A percentile compares a stretch with the other conserved stretches of the same genome.
Evolutionary conservation across 2,329 filamentous ascomycete genomes (phyloP).

Genomic region (Neopestalotiopsis clavispora): DNA sequence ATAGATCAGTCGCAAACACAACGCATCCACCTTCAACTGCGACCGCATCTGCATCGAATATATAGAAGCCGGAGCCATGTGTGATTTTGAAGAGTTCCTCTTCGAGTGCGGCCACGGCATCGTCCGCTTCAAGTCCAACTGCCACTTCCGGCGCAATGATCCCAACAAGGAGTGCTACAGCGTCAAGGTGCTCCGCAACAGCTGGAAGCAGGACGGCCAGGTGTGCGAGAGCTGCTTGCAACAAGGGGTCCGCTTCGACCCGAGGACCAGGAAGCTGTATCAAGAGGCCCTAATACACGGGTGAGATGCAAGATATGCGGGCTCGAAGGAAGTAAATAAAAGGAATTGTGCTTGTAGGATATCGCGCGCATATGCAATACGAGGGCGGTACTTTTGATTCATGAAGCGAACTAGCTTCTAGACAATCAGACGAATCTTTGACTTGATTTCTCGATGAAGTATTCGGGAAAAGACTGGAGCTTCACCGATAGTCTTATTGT

Average conservation of each 20-base stretch:
- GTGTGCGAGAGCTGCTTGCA: conserved; percentile 55
- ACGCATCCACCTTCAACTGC: neutral
- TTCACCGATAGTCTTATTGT: no score
- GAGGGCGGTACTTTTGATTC: no score
- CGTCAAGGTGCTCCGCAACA: conserved; percentile 67
- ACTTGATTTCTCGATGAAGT: no score
- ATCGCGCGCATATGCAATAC: no score
- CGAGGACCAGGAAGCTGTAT: neutral
- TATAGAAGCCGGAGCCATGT: conserved; percentile 63
- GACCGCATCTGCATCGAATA: no score
- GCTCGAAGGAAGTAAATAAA: no score
- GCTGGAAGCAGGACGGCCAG: conserved; percentile 57
- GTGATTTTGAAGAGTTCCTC: conserved; percentile 71
- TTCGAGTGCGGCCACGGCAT: conserved; percentile 69
- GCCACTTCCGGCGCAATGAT: conserved; percentile 77
- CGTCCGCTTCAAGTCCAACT: conserved; percentile 68
- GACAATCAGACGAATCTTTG: no score
- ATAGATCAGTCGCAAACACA: neutral
- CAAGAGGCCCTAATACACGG: neutral
- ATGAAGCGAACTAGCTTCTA: no score
- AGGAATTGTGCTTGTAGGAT: no score
- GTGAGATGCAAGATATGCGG: neutral
- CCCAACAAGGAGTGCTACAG: conserved; percentile 71
- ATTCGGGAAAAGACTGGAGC: no score
- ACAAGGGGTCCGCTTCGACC: conserved; percentile 23